Base-by-base conservation (phyloP, 2,329 filamentous ascomycete species). In the Xylaria sp. region DNA sequence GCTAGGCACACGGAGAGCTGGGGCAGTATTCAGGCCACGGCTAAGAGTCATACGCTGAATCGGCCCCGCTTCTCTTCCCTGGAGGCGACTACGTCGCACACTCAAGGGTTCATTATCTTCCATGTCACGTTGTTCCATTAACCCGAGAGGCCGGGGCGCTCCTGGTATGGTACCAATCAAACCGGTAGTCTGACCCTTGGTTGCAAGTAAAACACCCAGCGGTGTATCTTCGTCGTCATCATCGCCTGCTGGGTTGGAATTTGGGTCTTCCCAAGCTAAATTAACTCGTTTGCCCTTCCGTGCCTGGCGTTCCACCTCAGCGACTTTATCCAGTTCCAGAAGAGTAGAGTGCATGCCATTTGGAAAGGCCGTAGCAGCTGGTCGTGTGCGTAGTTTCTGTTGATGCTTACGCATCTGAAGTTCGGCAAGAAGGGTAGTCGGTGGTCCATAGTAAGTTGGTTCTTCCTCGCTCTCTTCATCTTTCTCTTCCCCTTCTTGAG, bases 21-120 rank as follows among this genome's bases (percentile, higher is more conserved):
- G 75, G n/a, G 69, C 78, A 64, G 72, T 59, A 7, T 73, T 72
- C 7, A 79, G 78, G 13, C 80, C 78, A 51, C 71, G 74, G 8
- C 69, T 70, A 20, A 86, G 75, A 2, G 81, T 81, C 72, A 87
- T 80, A 57, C 82, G 83, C 60, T 83, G 82, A 61, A 80, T 77
- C 3, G 78, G 79, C 7, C 82, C 78, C 0, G 81, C 80, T 52
- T 85, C 83, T 18, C 87, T 85, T 46, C 92, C 93, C 52, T 91
- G 87, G 7, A 98, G 85, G 65, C 94, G 87, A 50, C 91, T 92
- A 57, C 93, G 89, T 2, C 94, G 90, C 48, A 87, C 87, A 75
- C 92, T 94, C 23, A 98, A 84, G 0, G 96, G 94, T 78, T 98
- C 96, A 65, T 94, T 96, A 76, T 99, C 96, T 78, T 99, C 96